These are phyloP conservation scores for Paradendryphiella salina DNA, from an alignment of 2,329 filamentous ascomycete genomes.

Conservation along the genomic window DNA sequence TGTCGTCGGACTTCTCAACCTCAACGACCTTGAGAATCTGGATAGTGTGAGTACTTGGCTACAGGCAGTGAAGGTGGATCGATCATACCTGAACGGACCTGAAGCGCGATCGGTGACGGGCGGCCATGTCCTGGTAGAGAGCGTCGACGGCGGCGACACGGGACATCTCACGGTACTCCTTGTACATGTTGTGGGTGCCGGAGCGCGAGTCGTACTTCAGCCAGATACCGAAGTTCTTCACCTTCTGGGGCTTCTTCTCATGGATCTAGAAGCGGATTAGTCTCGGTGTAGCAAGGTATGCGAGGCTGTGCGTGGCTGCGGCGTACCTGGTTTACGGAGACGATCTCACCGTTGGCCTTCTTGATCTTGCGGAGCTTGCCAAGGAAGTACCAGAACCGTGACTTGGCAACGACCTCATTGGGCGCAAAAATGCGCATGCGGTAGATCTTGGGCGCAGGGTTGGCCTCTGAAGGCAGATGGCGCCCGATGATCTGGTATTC, in stretches of 20 bases:
- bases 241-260: slow-evolving; percentile 99
- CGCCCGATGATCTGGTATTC: slow-evolving; percentile 99
- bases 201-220: slow-evolving; percentile 99
- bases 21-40: slow-evolving; percentile 98
- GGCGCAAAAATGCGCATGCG: slow-evolving; percentile 99
- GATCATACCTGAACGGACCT: slow-evolving; percentile 91
- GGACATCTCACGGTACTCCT: slow-evolving; percentile 99
- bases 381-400: slow-evolving; percentile 99
- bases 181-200: slow-evolving; percentile 99
- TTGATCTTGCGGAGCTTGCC: slow-evolving; percentile 99
- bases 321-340: slow-evolving; percentile 92
- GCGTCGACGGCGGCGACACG: slow-evolving; percentile 93
- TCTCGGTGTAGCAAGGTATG: neutral
- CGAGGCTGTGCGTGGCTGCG: neutral
- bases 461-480: slow-evolving; percentile 95
- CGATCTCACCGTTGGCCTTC: slow-evolving; percentile 99
- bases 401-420: slow-evolving; percentile 98
- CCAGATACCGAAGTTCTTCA: slow-evolving; percentile 99
- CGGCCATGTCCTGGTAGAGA: slow-evolving; percentile 99
- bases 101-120: slow-evolving; percentile 97
- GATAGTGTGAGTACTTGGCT: slow-evolving; percentile 7
- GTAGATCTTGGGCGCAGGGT: slow-evolving; percentile 98
- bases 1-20: slow-evolving; percentile 88
- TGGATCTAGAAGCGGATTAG: slow-evolving; percentile 66
- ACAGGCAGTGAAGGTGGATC: neutral